Evolutionary conservation across 2,329 filamentous ascomycete species (phyloP), one percentile per base, ranked within the genome.

Genomic region (Colletotrichum lentis): DNA sequence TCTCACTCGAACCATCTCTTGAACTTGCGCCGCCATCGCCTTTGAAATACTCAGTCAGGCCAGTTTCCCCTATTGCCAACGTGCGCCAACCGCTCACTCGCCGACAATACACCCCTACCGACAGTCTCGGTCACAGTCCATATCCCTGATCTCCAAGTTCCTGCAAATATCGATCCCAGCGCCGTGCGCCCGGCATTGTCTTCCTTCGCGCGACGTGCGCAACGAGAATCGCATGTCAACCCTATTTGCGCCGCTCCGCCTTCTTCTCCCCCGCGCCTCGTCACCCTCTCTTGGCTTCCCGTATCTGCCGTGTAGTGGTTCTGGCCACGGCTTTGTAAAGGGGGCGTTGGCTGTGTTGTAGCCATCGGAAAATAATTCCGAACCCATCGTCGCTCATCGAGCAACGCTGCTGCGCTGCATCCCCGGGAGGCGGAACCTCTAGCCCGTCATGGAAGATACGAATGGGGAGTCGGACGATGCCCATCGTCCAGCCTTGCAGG

Each of bases 401-500:
- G 20, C 52, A 22, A 35, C 31, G 16, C 39, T 44, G 18, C 44
- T 44, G 18, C 44, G 39, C 27, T 53, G 39, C 47, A 24, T 54
- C 53, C 39, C 57, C 27, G 44, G 41, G 43, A 31, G 8, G 27
- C 27, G 27, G 27, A 31, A 50, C 31, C 39, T 43, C 41, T 47
- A 39, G 27, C 22, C 20, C 35, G 18, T 22, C 49, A 68, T 68
- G 65, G 65, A 59, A 37, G 65, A 65, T 24, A 65, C 62, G 16
- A 60, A 68, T 58, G 65, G 62, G 31, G 61, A 64, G 61, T 52
- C 62, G 3, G 66, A 67, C 12, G 57, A 56, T 39, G 47, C 52
- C 46, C 47, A 16, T 49, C 50, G 31, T 31, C 84, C 87, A 76
- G 86, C 87, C 47, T 80, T 93, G 79, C 90, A 93, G 79, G 88